Conservation (phyloP, 306 rosid genomes). For the Glycyrrhiza uralensis region DNA sequence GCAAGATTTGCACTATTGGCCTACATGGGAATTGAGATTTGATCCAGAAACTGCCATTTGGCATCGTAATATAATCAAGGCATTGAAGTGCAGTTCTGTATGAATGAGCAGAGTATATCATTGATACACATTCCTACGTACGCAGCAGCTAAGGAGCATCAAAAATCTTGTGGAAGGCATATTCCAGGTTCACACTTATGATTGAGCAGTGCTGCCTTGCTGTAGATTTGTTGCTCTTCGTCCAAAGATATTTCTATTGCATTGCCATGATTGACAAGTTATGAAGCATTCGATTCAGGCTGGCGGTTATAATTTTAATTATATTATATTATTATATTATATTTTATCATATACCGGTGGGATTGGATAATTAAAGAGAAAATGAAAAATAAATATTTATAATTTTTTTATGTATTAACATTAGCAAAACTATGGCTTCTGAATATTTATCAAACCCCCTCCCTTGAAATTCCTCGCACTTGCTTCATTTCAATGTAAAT, state of each 20-base stretch:
- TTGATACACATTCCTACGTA: neutral
- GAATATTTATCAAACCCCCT: neutral
- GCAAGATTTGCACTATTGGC: slow-evolving; percentile 97
- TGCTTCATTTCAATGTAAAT: neutral
- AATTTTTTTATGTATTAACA: neutral
- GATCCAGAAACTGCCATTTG: slow-evolving; percentile 71
- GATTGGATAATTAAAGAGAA: slow-evolving; percentile 5
- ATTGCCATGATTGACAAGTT: slow-evolving; percentile 17
- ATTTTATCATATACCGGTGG: neutral
- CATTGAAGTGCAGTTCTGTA: slow-evolving; percentile 34
- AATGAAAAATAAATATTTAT: neutral
- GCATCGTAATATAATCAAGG: slow-evolving; percentile 70
- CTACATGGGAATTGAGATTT: slow-evolving; percentile 86
- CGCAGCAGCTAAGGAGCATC: neutral
- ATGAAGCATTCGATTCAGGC: slow-evolving; percentile 14
- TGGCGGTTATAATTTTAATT: too few relatives aligned
- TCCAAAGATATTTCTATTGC: slow-evolving; percentile 6
- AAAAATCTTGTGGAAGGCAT: neutral
- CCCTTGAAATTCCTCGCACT: neutral
- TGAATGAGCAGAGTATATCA: slow-evolving; percentile 28
- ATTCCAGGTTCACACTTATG: slow-evolving; percentile 8
- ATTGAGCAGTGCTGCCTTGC: slow-evolving; percentile 16
- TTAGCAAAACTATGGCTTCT: neutral
- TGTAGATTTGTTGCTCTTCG: slow-evolving; percentile 19
- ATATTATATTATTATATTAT: too few relatives aligned